These are phyloP conservation scores for Onygena corvina DNA, from an alignment of 2,329 filamentous ascomycete species.

Conservation along the genomic window DNA sequence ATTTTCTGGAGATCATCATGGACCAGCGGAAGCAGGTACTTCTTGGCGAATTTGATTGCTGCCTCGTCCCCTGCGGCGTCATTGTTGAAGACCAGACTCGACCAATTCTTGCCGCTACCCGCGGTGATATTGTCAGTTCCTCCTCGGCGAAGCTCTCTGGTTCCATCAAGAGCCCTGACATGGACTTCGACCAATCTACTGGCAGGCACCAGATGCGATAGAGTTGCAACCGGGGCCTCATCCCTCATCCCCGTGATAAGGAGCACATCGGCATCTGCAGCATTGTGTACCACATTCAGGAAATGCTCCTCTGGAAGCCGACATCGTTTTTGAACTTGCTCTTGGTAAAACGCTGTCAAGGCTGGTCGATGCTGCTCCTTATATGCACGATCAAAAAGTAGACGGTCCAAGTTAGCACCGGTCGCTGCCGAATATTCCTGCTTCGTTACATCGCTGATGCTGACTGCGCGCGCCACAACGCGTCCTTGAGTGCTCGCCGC, in stretches of 20 bases:
- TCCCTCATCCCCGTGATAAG: conserved; percentile 55
- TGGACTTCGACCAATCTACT: conserved; percentile 45
- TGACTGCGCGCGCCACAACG: conserved; percentile 34
- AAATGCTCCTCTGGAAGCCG: conserved; percentile 43
- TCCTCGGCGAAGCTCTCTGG: conserved; percentile 29
- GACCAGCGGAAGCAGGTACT: conserved; percentile 36
- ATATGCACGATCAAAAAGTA: conserved; percentile 46
- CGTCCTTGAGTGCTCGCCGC: conserved; percentile 16
- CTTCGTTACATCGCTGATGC: conserved; percentile 50
- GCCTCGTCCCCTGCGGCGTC: conserved; percentile 32
- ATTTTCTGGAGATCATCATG: conserved; percentile 38
- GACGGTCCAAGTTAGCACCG: conserved; percentile 37
- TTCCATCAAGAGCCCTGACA: conserved; percentile 34
- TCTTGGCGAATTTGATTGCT: conserved; percentile 33
- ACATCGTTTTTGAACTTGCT: conserved; percentile 35
- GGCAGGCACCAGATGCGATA: conserved; percentile 44
- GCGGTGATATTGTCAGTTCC: conserved; percentile 14
- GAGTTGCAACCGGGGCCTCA: conserved; percentile 42
- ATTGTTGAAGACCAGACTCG: conserved; percentile 42
- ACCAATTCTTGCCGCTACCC: conserved; percentile 16
- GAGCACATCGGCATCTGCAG: conserved; percentile 41
- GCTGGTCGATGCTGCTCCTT: conserved; percentile 48
- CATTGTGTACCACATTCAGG: conserved; percentile 33
- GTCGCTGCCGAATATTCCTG: conserved; percentile 42
- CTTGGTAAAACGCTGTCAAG: conserved; percentile 42